A percentile compares a stretch with the other conserved stretches of the same genome.
These are phyloP conservation scores for Venturia effusa DNA, from an alignment of 2,329 filamentous ascomycete genomes.

Conservation along the genomic window DNA sequence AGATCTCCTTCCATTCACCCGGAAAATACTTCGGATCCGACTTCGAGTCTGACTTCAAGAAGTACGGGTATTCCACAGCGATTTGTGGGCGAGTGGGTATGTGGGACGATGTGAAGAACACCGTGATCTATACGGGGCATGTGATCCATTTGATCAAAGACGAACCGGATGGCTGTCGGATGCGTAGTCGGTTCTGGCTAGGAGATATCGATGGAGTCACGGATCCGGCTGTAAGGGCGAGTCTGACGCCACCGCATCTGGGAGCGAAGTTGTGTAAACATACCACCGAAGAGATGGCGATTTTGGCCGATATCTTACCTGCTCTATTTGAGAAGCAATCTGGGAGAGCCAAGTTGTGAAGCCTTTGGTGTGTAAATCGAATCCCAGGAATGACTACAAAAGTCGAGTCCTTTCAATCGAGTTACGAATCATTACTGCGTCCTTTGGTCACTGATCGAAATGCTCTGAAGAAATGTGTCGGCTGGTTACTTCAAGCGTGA, in stretches of 20 bases:
- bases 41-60: slow-evolving; percentile 10
- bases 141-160: slow-evolving; percentile 15
- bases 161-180: slow-evolving; percentile 12
- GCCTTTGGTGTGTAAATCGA: not conserved
- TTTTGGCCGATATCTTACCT: slow-evolving; percentile 7
- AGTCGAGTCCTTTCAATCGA: no score
- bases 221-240: not conserved
- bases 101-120: slow-evolving; percentile 11
- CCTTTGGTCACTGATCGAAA: no score
- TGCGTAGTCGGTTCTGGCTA: slow-evolving; percentile 14
- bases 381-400: no score
- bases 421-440: no score
- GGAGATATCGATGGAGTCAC: slow-evolving; percentile 12
- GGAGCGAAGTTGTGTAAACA: slow-evolving; percentile 9
- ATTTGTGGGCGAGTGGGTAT: slow-evolving; percentile 9
- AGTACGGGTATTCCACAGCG: slow-evolving; percentile 8
- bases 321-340: not conserved
- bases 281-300: slow-evolving; percentile 11
- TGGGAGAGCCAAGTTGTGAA: not conserved
- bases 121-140: slow-evolving; percentile 12
- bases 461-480: no score
- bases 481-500: no score
- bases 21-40: slow-evolving; percentile 8
- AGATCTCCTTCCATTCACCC: slow-evolving; percentile 8
- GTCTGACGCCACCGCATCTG: not conserved